Conservation (phyloP, 805 yeast genomes). For the Candida xyloterini region DNA sequence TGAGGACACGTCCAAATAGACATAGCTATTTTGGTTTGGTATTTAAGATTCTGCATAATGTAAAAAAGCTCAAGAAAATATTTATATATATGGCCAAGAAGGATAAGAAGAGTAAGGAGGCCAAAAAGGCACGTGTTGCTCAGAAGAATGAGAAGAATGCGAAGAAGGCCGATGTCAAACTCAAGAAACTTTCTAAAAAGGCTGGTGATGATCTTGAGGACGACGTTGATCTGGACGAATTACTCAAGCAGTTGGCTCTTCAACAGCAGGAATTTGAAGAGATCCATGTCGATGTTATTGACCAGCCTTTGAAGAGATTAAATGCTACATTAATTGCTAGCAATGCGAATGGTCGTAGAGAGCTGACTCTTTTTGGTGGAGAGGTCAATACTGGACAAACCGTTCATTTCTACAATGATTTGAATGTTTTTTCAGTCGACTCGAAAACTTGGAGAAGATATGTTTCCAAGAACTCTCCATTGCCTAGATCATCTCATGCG, state of each 20-base stretch:
- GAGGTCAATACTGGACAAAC: conserved; percentile 58
- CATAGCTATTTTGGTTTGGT: conserved; percentile 7
- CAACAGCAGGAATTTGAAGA: conserved; percentile 80
- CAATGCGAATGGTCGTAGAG: conserved; percentile 73
- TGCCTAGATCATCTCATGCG: conserved; percentile 91
- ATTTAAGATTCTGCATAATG: conserved; percentile 3
- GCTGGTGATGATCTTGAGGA: conserved; percentile 81
- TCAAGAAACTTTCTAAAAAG: conserved; percentile 65
- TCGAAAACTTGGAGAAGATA: conserved; percentile 77
- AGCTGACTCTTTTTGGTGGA: conserved; percentile 87
- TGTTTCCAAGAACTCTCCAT: conserved; percentile 81
- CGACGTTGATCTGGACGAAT: conserved; percentile 81
- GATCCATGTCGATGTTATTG: conserved; percentile 55
- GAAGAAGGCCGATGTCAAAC: conserved; percentile 69
- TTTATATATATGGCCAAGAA: conserved; percentile 70
- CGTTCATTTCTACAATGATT: conserved; percentile 74
- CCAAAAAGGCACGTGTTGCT: conserved; percentile 85
- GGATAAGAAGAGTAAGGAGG: conserved; percentile 81
- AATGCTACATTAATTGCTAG: conserved; percentile 73
- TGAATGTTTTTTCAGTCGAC: conserved; percentile 69
- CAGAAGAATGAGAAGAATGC: conserved; percentile 75
- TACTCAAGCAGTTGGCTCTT: conserved; percentile 69
- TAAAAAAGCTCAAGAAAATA: conserved; percentile 1
- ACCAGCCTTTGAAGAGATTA: conserved; percentile 64
- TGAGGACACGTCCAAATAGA: conserved; percentile 30